Evolutionary conservation across 176 grass and related monocot species (phyloP).

Genomic region (Cenchrus purpureus): DNA sequence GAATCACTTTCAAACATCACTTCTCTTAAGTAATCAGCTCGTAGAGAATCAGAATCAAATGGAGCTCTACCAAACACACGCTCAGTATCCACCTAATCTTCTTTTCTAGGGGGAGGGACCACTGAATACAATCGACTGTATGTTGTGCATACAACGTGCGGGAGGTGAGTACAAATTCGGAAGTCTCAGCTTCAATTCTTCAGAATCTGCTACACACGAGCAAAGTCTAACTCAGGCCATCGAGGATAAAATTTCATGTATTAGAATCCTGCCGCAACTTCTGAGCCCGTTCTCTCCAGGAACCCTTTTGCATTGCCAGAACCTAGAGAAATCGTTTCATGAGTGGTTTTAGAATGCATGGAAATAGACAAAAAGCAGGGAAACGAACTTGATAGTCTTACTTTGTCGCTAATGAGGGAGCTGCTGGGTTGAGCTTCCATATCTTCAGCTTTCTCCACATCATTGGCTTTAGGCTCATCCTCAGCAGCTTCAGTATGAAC

Average conservation of each 20-base stretch:
- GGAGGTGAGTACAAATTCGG: background rate
- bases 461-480: conserved; percentile 36
- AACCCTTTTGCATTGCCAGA: conserved; percentile 76
- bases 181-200: background rate
- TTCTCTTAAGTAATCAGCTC: too few species aligned
- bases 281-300: conserved; percentile 81
- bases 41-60: too few species aligned
- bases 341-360: conserved; percentile 21
- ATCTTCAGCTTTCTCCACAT: conserved; percentile 32
- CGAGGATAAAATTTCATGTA: conserved; percentile 46
- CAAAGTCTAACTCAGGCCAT: background rate
- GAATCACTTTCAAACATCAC: too few species aligned
- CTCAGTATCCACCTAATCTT: too few species aligned
- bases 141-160: conserved; percentile 9
- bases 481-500: conserved; percentile 46
- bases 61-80: too few species aligned
- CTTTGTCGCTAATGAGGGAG: conserved; percentile 70
- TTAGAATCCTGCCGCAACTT: conserved; percentile 58
- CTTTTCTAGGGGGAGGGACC: too few species aligned
- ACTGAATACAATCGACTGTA: background rate
- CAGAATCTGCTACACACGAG: background rate
- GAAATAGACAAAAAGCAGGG: conserved; percentile 17
- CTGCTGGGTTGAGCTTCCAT: conserved; percentile 39
- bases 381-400: conserved; percentile 38
- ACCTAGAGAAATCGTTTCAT: conserved; percentile 46